Evolutionary conservation across 768 basidiomycete species (phyloP).

Genomic region (Termitomyces sp.): DNA sequence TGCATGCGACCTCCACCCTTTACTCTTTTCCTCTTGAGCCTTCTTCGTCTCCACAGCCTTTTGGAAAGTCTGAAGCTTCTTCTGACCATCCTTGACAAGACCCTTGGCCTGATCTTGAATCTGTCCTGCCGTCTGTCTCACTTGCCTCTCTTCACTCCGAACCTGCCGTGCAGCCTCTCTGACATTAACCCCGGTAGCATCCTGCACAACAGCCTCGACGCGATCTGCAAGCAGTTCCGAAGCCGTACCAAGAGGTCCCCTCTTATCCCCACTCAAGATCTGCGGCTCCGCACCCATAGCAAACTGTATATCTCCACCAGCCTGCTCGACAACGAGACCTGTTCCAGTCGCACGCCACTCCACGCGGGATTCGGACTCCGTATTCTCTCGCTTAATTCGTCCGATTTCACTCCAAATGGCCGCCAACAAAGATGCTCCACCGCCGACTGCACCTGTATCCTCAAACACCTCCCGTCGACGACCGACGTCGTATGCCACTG

Average conservation of each 20-base stretch:
- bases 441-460: conserved; percentile 51
- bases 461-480: conserved; percentile 57
- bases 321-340: conserved; percentile 53
- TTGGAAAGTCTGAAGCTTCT: conserved; percentile 35
- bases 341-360: conserved; percentile 57
- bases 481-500: conserved; percentile 52
- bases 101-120: conserved; percentile 21
- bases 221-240: conserved; percentile 36
- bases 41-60: conserved; percentile 36
- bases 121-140: conserved; percentile 19
- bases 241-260: conserved; percentile 54
- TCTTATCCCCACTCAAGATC: conserved; percentile 61
- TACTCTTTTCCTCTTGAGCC: conserved; percentile 25
- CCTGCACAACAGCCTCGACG: conserved; percentile 23
- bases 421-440: conserved; percentile 40
- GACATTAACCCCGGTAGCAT: conserved; percentile 21
- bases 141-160: conserved; percentile 17
- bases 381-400: conserved; percentile 35
- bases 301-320: conserved; percentile 26
- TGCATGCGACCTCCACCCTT: conserved; percentile 46
- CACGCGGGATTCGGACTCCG: conserved; percentile 18
- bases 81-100: conserved; percentile 24
- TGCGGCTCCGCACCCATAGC: conserved; percentile 74
- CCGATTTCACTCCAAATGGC: conserved; percentile 71
- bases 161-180: conserved; percentile 11